Conservation (phyloP, 1,284 basidiomycete species). For the Flammula alnicola region DNA sequence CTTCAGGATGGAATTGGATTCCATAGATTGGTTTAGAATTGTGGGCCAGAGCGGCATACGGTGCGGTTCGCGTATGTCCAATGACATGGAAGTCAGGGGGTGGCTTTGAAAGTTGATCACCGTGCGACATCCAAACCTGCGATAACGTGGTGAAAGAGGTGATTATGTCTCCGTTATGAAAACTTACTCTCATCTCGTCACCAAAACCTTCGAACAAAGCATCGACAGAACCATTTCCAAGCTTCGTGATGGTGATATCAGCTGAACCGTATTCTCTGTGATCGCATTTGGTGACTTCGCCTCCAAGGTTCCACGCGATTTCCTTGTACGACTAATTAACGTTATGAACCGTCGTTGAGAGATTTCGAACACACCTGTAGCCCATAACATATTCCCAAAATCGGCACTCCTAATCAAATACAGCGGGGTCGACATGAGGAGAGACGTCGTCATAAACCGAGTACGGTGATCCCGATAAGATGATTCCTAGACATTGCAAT, state of each 20-base stretch:
- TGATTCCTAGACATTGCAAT: slow-evolving; percentile 71
- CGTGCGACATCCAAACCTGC: slow-evolving; percentile 99
- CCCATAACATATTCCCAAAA: slow-evolving; percentile 98
- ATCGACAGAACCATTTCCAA: slow-evolving; percentile 69
- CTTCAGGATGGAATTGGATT: slow-evolving; percentile 99
- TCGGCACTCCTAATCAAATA: slow-evolving; percentile 92
- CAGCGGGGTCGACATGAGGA: slow-evolving; percentile 93
- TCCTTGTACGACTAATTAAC: slow-evolving; percentile 57
- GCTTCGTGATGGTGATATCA: slow-evolving; percentile 76
- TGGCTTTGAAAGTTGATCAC: slow-evolving; percentile 87
- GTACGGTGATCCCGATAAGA: slow-evolving; percentile 97
- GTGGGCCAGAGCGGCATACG: slow-evolving; percentile 95
- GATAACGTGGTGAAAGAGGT: slow-evolving; percentile 9
- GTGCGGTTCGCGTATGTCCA: slow-evolving; percentile 87
- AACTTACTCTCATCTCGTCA: slow-evolving; percentile 77
- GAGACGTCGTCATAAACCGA: slow-evolving; percentile 95
- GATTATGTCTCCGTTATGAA: neutral
- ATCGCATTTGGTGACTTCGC: slow-evolving; percentile 87
- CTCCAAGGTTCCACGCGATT: slow-evolving; percentile 90
- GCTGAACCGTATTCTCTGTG: slow-evolving; percentile 97
- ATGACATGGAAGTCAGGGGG: slow-evolving; percentile 90
- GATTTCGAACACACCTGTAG: slow-evolving; percentile 68
- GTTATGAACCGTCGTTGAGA: neutral
- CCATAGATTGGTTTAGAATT: slow-evolving; percentile 91
- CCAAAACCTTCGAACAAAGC: slow-evolving; percentile 87